phyloP scores from a whole-genome alignment of 2,329 filamentous ascomycete species.

The Calonectria hawksworthii region DNA sequence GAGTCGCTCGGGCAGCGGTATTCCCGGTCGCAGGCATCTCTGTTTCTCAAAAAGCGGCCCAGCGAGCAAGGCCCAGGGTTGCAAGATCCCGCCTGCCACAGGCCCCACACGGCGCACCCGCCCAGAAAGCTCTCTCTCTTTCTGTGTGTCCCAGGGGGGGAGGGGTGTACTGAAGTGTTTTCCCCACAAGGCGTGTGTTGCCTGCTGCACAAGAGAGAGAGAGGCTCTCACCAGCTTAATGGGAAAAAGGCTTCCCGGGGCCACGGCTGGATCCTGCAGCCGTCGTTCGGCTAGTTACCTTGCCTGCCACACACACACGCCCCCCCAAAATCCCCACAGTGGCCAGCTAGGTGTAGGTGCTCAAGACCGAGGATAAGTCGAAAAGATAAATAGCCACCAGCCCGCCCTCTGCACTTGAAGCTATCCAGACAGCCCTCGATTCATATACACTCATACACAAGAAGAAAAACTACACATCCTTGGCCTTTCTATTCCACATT shows the following conservation, averaged over 20 bases:
- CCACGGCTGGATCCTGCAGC: constrained; percentile 7
- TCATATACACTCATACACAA: not conserved
- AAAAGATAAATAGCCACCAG: constrained; percentile 43
- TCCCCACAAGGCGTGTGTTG: constrained; percentile 26
- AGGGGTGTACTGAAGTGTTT: not conserved
- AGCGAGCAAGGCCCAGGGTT: constrained; percentile 15
- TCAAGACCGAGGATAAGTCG: constrained; percentile 19
- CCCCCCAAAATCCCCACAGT: not conserved
- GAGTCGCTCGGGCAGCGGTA: constrained; percentile 28
- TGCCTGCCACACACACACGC: not conserved
- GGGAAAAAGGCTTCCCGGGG: constrained; percentile 9
- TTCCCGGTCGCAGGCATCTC: constrained; percentile 18
- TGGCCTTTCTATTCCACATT: not conserved
- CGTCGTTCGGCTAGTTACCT: not conserved
- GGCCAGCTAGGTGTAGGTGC: constrained; percentile 21
- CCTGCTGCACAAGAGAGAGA: not conserved
- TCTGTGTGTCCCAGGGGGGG: not conserved
- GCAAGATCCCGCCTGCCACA: constrained; percentile 15
- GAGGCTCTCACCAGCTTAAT: not conserved
- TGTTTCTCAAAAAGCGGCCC: not conserved
- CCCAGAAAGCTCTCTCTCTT: not conserved
- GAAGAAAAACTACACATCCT: not conserved
- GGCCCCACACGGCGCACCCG: not conserved
- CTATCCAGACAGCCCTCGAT: not conserved
- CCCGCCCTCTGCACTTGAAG: constrained; percentile 18